A percentile compares a stretch with the other conserved stretches of the same genome.
Conservation (phyloP, 495 filamentous ascomycete species). For the Cudoniella acicularis region DNA sequence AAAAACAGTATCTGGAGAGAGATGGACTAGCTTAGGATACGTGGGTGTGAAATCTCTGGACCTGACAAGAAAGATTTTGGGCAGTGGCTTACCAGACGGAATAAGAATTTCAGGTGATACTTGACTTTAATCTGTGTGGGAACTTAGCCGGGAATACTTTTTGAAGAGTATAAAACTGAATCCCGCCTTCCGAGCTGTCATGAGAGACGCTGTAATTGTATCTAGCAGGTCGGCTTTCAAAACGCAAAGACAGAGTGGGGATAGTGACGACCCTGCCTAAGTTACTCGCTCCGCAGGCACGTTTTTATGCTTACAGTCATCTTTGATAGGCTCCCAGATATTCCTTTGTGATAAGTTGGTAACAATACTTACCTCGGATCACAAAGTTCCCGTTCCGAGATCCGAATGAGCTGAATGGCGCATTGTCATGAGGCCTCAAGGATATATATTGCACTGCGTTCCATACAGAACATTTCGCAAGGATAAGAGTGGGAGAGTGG, state of each 20-base stretch:
- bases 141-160: not conserved
- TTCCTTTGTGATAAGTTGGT: not conserved
- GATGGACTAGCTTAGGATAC: not conserved
- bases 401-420: not conserved
- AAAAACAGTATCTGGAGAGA: not conserved
- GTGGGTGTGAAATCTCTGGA: not conserved
- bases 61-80: not conserved
- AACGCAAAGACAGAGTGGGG: not conserved
- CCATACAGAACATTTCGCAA: not conserved
- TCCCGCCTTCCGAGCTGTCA: not conserved
- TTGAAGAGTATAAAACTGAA: not conserved
- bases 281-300: not conserved
- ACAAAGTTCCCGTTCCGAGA: not conserved
- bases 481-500: not conserved
- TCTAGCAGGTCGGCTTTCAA: not conserved
- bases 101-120: not conserved
- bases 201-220: not conserved
- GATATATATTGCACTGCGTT: not conserved
- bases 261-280: not conserved
- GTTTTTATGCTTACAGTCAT: not conserved
- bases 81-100: not conserved
- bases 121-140: not conserved
- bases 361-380: not conserved
- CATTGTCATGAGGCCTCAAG: not conserved
- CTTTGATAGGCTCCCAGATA: not conserved